Evolutionary conservation across 306 rosid genomes (phyloP), one percentile per base, ranked within the genome.

Genomic region (Carpinus fangiana): DNA sequence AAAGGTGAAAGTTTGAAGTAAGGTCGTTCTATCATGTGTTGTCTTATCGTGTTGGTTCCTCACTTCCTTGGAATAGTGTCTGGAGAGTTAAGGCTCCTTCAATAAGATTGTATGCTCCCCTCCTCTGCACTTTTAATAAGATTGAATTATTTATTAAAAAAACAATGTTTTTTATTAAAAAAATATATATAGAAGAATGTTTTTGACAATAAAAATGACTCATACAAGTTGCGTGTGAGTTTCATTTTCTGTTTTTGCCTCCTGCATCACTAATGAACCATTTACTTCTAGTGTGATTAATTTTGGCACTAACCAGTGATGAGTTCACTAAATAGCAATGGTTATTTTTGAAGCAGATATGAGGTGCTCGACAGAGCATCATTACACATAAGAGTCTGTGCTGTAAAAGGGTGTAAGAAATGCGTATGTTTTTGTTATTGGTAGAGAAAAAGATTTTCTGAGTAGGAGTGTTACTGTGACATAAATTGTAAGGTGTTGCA

Each of bases 401-500:
- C 73, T n/a, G 26, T 8, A 64, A 73, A 53, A 65, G 60, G 20
- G 74, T 31, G 36, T 54, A 47, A 17, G 45, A 41, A 23, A 23
- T 36, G 38, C 43, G 20, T 23, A 12, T 23, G 10, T 48, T 26
- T 60, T 48, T 21, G 12, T 55, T 80, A 16, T n/a, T 65, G 47
- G 56, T 26, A 12, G 69, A 53, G 12, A 53, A 26, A 64, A 52
- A 45, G 68, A 73, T 65, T 62, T 38, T 46, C 73, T 51, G 1
- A 26, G 78, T 47, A 71, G 64, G 53, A 73, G 66, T 50, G 41
- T 62, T 28, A 41, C 28, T 67, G 51, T 23, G 50, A 31, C 56
- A 36, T 79, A 52, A 41, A 38, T 53, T 61, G 78, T 73, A 65
- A 73, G 45, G 47, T 14, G 0, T 45, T 70, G 23, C 52, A 47